A percentile compares a stretch with the other conserved stretches of the same genome.
phyloP scores from a whole-genome alignment of 2,329 filamentous ascomycete genomes.

The Fusarium chaquense region DNA sequence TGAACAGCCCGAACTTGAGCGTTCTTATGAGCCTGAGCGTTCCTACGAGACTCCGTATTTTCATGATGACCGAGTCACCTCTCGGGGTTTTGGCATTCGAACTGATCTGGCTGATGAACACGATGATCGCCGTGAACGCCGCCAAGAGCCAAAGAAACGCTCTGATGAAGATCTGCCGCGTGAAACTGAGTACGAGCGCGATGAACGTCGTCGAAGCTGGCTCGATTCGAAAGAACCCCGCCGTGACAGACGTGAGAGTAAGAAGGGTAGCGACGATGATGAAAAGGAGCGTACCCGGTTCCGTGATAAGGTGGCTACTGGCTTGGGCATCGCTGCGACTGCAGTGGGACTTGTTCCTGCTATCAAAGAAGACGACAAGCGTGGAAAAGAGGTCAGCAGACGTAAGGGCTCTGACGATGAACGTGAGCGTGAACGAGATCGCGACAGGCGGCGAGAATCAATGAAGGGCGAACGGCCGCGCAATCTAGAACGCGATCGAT shows the following conservation, averaged over 20 bases:
- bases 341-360: constrained; percentile 59
- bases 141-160: constrained; percentile 49
- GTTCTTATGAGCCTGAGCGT: constrained; percentile 45
- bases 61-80: constrained; percentile 60
- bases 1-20: constrained; percentile 55
- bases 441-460: constrained; percentile 16
- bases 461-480: constrained; percentile 3
- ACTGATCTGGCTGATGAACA: constrained; percentile 54
- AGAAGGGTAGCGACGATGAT: constrained; percentile 51
- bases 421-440: constrained; percentile 42
- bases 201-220: constrained; percentile 48
- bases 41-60: constrained; percentile 52
- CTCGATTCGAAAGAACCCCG: constrained; percentile 45
- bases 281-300: constrained; percentile 58
- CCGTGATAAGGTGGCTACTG: constrained; percentile 62
- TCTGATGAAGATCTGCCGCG: constrained; percentile 50
- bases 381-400: constrained; percentile 49
- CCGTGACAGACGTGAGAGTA: constrained; percentile 50
- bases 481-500: constrained; percentile 32
- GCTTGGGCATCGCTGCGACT: constrained; percentile 62
- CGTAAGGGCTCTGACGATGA: constrained; percentile 52
- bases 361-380: constrained; percentile 56
- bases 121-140: constrained; percentile 59
- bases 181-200: constrained; percentile 48
- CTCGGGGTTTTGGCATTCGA: constrained; percentile 66